Evolutionary conservation across 345 rosid genomes (phyloP), one percentile per base, ranked within the genome.

Genomic region (Syzygium grande): DNA sequence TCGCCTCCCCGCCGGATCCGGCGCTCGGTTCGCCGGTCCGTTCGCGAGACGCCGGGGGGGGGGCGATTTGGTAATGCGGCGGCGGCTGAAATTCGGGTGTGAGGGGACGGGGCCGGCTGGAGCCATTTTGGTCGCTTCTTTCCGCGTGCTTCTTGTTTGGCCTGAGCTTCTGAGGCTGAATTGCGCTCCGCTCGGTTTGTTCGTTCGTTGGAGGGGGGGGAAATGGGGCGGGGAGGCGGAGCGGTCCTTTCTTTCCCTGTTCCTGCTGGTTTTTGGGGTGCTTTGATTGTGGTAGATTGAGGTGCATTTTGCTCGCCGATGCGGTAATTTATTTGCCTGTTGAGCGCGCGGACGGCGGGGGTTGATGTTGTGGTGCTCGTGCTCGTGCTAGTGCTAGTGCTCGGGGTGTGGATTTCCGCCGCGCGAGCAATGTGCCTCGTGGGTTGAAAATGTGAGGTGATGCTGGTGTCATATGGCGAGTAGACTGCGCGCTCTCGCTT

Each of bases 181-280:
- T 34, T 73, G 12, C 5, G 25, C 5, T 34, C 46, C 34, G 80
- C 43, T 17, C 46, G 46, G 79, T 73, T 30, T 34, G 46, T 73
- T 17, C 38, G 80, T 43, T 43, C 3, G 46, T 43, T 43, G 7
- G 46, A 43, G 46, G 9, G 80, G 80, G 46, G 49, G 80, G 80
- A 21, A 19, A 19, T 73, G 80, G 80, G 34, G 21, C 23, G 46
- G 80, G 34, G 80, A 68, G 79, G 79, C 79, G 46, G 46, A 34
- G 65, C 3, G 4, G 11, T 23, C 27, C 0, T 11, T 2, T 2
- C 2, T 38, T 1, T 16, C 19, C 38, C 12, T 34, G 46, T 34
- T 73, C 49, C 49, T 38, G 80, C 27, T 17, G 49, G 80, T 73
- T 38, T 38, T 73, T 38, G 19, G 80, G 80, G 16, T 34, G 80